Evolutionary conservation across 371 early-diverging fungal genomes (phyloP), one percentile per base, ranked within the genome.

Genomic region (Furculomyces boomerangus): DNA sequence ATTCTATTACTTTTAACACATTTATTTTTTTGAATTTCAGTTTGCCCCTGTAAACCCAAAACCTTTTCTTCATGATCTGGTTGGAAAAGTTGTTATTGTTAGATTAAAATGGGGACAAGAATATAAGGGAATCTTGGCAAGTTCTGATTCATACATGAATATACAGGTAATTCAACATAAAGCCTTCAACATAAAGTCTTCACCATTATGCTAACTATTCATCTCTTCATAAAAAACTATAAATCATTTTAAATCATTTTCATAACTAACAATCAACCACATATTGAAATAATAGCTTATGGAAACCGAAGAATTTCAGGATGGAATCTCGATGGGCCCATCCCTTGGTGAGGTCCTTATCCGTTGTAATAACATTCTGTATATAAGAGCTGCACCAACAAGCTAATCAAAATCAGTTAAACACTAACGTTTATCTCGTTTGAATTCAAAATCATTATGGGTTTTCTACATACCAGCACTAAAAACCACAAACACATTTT

Each of bases 101-200:
- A 86, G 86, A 71, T 75, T 95, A 62, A 98, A 98, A 77, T 98
- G 96, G 95, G 95, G 94, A 55, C 82, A 84, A 71, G 94, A 94
- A 67, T 98, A 98, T 80, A 88, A 90, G 64, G 98, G 95, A 2
- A 75, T 79, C 60, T 75, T 98, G 55, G 75, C 78, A 31, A 87
- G 93, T 3, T 83, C 90, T 2, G 96, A 98, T 71, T 85, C 86
- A 35, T 95, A 98, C 70, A 93, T 98, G 93, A 98, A 98, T 72
- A 66, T 95, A 40, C 93, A 93, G 90, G 78, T 94, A 29, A 80
- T n/a, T n/a, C n/a, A n/a, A n/a, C n/a, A n/a, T n/a, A n/a, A n/a
- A n/a, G n/a, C n/a, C n/a, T n/a, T n/a, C n/a, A n/a, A n/a, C n/a
- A n/a, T n/a, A n/a, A n/a, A n/a, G n/a, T n/a, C n/a, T n/a, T n/a